Percentiles rank a stretch among this genome's conserved stretches.
These are phyloP conservation scores for Fusarium oligoseptatum DNA, from an alignment of 2,329 filamentous ascomycete genomes.

Conservation along the genomic window DNA sequence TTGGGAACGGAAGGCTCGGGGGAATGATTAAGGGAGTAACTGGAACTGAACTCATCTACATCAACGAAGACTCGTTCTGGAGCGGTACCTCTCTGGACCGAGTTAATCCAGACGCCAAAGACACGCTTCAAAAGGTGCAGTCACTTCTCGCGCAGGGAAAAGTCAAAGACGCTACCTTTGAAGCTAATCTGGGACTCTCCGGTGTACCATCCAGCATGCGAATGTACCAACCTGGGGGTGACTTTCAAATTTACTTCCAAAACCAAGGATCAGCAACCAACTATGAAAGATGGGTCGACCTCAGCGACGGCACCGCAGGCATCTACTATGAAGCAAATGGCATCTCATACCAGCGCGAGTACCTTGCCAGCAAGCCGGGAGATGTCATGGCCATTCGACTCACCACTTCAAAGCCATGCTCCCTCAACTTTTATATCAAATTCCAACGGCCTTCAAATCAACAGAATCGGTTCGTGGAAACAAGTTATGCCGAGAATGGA, in stretches of 20 bases:
- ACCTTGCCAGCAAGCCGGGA: not conserved
- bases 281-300: slow-evolving; percentile 4
- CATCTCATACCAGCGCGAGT: not conserved
- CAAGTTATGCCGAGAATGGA: not conserved
- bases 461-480: slow-evolving; percentile 8
- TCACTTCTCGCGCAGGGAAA: not conserved
- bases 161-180: not conserved
- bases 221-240: slow-evolving; percentile 1
- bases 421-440: slow-evolving; percentile 10
- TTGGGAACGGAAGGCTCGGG: slow-evolving; percentile 3
- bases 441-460: slow-evolving; percentile 10
- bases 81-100: not conserved
- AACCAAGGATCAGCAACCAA: not conserved
- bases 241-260: slow-evolving; percentile 10
- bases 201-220: slow-evolving; percentile 6
- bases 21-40: not conserved
- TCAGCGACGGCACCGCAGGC: not conserved
- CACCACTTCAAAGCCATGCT: not conserved
- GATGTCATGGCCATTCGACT: not conserved
- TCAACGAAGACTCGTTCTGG: slow-evolving; percentile 12
- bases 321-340: slow-evolving; percentile 1
- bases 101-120: not conserved
- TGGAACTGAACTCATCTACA: not conserved
- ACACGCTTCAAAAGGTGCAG: not conserved
- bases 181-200: not conserved